Conservation (phyloP, 2,329 filamentous ascomycete species). For the Alternaria sp. region DNA sequence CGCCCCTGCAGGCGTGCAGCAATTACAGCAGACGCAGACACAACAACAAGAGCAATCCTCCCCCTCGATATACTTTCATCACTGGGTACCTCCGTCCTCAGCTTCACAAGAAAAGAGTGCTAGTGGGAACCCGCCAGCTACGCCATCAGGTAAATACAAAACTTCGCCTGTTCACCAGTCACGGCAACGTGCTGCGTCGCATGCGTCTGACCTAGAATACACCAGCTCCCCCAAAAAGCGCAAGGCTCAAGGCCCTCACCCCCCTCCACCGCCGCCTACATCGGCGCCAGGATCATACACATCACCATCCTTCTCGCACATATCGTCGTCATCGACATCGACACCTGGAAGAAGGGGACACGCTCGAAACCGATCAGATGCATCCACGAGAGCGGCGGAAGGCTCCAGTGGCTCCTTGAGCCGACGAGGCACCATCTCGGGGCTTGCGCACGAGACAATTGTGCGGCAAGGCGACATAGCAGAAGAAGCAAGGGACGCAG, state of each 20-base stretch:
- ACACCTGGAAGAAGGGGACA: slow-evolving; percentile 66
- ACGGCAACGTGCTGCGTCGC: slow-evolving; percentile 58
- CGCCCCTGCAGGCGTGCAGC: slow-evolving; percentile 49
- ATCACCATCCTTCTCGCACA: slow-evolving; percentile 61
- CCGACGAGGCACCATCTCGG: slow-evolving; percentile 42
- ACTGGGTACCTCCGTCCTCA: slow-evolving; percentile 79
- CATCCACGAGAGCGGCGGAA: slow-evolving; percentile 54
- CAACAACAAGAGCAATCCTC: slow-evolving; percentile 69
- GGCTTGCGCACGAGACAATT: slow-evolving; percentile 39
- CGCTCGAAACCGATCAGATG: slow-evolving; percentile 69
- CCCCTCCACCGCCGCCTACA: slow-evolving; percentile 58
- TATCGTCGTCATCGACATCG: slow-evolving; percentile 61
- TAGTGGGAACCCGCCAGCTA: slow-evolving; percentile 70
- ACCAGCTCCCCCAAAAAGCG: slow-evolving; percentile 84
- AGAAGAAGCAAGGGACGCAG: slow-evolving; percentile 32
- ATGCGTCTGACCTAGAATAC: slow-evolving; percentile 64
- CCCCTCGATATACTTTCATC: slow-evolving; percentile 85
- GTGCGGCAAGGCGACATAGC: slow-evolving; percentile 33
- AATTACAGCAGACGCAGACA: slow-evolving; percentile 56
- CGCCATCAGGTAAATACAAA: slow-evolving; percentile 70
- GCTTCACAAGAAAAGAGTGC: slow-evolving; percentile 62
- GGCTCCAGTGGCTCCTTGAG: slow-evolving; percentile 40
- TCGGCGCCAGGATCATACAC: slow-evolving; percentile 57
- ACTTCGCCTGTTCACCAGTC: slow-evolving; percentile 49
- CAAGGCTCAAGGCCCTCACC: slow-evolving; percentile 68